phyloP scores from a whole-genome alignment of 2,329 filamentous ascomycete species.

The Verticillium albo-atrum region DNA sequence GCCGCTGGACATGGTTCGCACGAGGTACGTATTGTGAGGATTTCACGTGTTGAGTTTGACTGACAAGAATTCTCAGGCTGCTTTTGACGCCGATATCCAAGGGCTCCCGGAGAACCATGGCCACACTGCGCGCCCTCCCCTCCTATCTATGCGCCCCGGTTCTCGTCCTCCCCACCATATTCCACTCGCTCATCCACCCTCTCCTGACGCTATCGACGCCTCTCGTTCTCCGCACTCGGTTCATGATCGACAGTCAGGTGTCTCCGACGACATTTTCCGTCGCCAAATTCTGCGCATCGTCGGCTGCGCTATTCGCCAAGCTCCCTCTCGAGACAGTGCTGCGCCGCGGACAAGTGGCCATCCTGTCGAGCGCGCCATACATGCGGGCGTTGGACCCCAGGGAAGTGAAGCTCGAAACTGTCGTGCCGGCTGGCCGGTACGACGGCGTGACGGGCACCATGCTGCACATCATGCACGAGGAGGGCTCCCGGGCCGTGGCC shows the following conservation, averaged over 20 bases:
- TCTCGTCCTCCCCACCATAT: conserved; percentile 76
- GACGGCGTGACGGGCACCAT: conserved; percentile 87
- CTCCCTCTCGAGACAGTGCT: conserved; percentile 90
- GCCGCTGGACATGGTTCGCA: conserved; percentile 86
- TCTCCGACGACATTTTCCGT: conserved; percentile 80
- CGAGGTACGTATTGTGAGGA: conserved; percentile 44
- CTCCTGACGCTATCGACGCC: conserved; percentile 79
- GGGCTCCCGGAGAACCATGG: conserved; percentile 71
- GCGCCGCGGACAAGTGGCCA: conserved; percentile 77
- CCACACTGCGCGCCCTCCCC: conserved; percentile 72
- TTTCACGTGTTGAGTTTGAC: conserved; percentile 4
- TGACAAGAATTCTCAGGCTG: conserved; percentile 46
- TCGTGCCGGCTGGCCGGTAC: conserved; percentile 78
- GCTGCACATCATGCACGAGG: conserved; percentile 79
- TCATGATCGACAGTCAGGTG: conserved; percentile 75
- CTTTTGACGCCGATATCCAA: conserved; percentile 78
- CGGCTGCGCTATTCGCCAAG: conserved; percentile 76
- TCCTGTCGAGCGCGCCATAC: conserved; percentile 54
- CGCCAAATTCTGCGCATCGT: conserved; percentile 75
- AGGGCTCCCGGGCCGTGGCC: conserved; percentile 57
- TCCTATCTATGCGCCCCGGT: conserved; percentile 68
- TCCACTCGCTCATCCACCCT: conserved; percentile 81
- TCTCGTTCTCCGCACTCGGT: conserved; percentile 77
- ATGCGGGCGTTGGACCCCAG: conserved; percentile 39
- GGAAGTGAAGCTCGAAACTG: conserved; percentile 54